A percentile compares a stretch with the other conserved stretches of the same genome.
Evolutionary conservation across 1,284 basidiomycete species (phyloP).

Genomic region (Apiotrichum mycotoxinovorans): DNA sequence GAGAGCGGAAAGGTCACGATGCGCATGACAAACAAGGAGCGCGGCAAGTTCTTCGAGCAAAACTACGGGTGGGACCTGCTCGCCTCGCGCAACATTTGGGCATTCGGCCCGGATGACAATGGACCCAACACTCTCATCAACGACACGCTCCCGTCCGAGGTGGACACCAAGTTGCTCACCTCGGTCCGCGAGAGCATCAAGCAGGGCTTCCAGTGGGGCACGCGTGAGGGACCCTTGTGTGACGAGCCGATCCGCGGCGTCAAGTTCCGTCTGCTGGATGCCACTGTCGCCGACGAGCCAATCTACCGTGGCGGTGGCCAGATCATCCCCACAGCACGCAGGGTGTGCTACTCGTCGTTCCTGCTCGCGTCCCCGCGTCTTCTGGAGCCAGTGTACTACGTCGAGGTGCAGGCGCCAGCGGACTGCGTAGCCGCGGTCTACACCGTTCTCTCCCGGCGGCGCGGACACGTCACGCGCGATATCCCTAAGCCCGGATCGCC

Average conservation of each 20-base stretch:
- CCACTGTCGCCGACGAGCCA: slow-evolving; percentile 84
- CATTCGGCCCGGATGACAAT: slow-evolving; percentile 96
- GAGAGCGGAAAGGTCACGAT: slow-evolving; percentile 87
- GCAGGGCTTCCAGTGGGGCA: slow-evolving; percentile 99
- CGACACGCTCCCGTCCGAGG: slow-evolving; percentile 90
- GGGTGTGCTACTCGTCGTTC: slow-evolving; percentile 99
- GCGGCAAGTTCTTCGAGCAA: slow-evolving; percentile 89
- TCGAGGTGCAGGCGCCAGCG: slow-evolving; percentile 97
- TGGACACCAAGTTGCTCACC: slow-evolving; percentile 87
- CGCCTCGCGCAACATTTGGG: slow-evolving; percentile 97
- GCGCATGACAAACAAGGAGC: slow-evolving; percentile 86
- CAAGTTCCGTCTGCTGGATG: slow-evolving; percentile 93
- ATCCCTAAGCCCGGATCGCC: slow-evolving; percentile 96
- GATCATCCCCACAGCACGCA: slow-evolving; percentile 89
- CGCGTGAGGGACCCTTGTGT: slow-evolving; percentile 92
- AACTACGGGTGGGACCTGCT: slow-evolving; percentile 98
- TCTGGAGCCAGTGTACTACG: slow-evolving; percentile 97
- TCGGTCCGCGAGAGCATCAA: slow-evolving; percentile 92
- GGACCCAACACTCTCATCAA: slow-evolving; percentile 92
- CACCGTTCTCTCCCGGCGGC: slow-evolving; percentile 89
- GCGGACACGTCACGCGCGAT: slow-evolving; percentile 97
- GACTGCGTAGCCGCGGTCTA: slow-evolving; percentile 98
- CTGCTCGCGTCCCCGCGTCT: slow-evolving; percentile 88
- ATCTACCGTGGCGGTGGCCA: slow-evolving; percentile 98
- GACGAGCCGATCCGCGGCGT: slow-evolving; percentile 99